phyloP scores from a whole-genome alignment of 768 basidiomycete genomes.

The Pleurotus eryngii region DNA sequence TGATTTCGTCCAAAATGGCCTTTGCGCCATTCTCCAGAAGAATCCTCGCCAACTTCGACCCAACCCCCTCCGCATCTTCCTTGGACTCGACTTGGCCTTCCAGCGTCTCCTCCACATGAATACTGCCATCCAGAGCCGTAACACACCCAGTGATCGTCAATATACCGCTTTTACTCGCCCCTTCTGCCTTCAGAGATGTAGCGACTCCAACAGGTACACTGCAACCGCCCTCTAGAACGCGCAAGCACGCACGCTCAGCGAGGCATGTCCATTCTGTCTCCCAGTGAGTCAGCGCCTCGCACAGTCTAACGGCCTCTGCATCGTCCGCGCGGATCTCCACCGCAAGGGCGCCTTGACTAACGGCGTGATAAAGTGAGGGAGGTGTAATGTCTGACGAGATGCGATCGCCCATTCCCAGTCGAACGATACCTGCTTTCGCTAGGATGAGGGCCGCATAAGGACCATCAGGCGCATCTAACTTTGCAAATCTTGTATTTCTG shows the following conservation, averaged over 20 bases:
- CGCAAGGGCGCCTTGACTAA: conserved; percentile 91
- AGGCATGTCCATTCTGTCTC: conserved; percentile 72
- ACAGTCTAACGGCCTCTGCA: conserved; percentile 54
- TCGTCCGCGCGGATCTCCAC: conserved; percentile 81
- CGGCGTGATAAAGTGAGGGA: conserved; percentile 81
- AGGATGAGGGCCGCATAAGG: conserved; percentile 88
- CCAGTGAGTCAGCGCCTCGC: conserved; percentile 69
- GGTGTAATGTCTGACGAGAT: conserved; percentile 71
- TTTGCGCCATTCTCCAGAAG: conserved; percentile 72
- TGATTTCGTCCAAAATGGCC: conserved; percentile 81
- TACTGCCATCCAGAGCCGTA: conserved; percentile 72
- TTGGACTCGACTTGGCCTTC: conserved; percentile 45
- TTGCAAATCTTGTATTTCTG: conserved; percentile 87
- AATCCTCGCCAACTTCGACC: conserved; percentile 58
- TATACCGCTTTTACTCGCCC: conserved; percentile 23
- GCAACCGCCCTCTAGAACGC: conserved; percentile 94
- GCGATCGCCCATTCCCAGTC: conserved; percentile 71
- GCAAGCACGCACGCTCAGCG: conserved; percentile 85
- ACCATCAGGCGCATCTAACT: conserved; percentile 81
- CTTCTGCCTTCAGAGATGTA: conserved; percentile 40
- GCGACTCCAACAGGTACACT: conserved; percentile 91
- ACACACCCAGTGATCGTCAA: conserved; percentile 79
- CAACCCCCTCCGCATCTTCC: conserved; percentile 67
- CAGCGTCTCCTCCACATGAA: conserved; percentile 67
- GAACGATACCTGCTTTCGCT: conserved; percentile 88